phyloP scores from a whole-genome alignment of 139 green algal species.

The Chloropicon primus region DNA sequence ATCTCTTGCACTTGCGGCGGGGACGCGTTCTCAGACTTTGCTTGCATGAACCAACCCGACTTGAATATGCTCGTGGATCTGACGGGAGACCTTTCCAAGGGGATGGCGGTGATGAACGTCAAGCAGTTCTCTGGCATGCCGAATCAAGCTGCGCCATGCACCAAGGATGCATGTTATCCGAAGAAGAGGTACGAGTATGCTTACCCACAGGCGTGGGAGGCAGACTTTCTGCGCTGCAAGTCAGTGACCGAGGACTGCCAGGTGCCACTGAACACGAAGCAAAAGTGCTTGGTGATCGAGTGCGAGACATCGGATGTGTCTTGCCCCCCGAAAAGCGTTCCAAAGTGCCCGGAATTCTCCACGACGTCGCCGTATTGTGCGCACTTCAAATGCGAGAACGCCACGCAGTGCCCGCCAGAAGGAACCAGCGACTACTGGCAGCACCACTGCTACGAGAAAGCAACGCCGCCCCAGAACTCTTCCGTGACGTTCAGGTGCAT shows the following conservation, averaged over 20 bases:
- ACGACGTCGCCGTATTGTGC: neutral
- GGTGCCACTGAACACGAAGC: neutral
- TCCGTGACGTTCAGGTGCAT: neutral
- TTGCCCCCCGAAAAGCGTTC: neutral
- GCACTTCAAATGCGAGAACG: neutral
- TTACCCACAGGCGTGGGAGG: neutral
- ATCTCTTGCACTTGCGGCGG: neutral
- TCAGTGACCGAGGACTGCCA: neutral
- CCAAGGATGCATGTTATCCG: neutral
- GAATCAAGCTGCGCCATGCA: neutral
- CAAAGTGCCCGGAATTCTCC: neutral
- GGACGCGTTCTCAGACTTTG: neutral
- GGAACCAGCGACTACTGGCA: neutral
- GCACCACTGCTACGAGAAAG: neutral
- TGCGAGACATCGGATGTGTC: neutral
- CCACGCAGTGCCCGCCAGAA: neutral
- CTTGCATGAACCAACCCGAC: neutral
- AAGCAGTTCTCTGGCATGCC: neutral
- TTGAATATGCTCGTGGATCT: neutral
- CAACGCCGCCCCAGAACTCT: neutral
- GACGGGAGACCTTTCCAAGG: neutral
- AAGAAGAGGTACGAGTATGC: neutral
- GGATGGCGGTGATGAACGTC: neutral
- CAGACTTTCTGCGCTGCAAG: neutral
- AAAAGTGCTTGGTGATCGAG: neutral